Percentiles rank a stretch among this genome's conserved stretches.
Evolutionary conservation across 2,329 filamentous ascomycete species (phyloP).

Genomic region (Lomentospora prolificans): DNA sequence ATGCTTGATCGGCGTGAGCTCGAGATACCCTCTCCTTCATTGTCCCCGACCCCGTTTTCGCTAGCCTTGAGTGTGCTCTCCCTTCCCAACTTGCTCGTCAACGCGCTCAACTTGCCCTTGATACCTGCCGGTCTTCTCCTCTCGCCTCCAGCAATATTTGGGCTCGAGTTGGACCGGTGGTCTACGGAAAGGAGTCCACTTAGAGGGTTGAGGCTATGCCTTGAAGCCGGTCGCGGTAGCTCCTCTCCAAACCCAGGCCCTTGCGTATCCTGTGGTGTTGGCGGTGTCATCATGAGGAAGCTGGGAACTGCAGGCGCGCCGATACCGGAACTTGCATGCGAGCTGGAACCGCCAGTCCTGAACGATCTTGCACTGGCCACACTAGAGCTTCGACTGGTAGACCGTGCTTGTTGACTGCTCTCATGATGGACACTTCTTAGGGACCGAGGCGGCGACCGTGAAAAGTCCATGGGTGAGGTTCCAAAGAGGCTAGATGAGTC

Average conservation of each 20-base stretch:
- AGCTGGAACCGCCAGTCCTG: conserved; percentile 21
- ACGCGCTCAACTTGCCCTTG: conserved; percentile 7
- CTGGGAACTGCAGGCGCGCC: conserved; percentile 21
- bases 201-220: conserved; percentile 4
- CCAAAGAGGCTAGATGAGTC: conserved; percentile 47
- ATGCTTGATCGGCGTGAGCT: background rate
- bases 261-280: conserved; percentile 27
- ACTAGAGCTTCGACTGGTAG: conserved; percentile 43
- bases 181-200: background rate
- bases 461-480: conserved; percentile 45
- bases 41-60: background rate
- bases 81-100: conserved; percentile 4
- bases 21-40: background rate
- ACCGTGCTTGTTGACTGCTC: conserved; percentile 33
- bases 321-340: background rate
- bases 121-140: conserved; percentile 3
- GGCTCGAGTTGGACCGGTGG: background rate
- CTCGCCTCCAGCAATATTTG: background rate
- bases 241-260: background rate
- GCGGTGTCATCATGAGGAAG: conserved; percentile 38
- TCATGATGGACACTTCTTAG: conserved; percentile 38
- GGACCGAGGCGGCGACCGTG: conserved; percentile 47
- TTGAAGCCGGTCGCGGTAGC: background rate
- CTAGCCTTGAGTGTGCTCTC: background rate
- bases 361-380: conserved; percentile 36